Evolutionary conservation across 257 asterid species (phyloP), one percentile per base, ranked within the genome.

Genomic region (Solanum pinnatisectum): DNA sequence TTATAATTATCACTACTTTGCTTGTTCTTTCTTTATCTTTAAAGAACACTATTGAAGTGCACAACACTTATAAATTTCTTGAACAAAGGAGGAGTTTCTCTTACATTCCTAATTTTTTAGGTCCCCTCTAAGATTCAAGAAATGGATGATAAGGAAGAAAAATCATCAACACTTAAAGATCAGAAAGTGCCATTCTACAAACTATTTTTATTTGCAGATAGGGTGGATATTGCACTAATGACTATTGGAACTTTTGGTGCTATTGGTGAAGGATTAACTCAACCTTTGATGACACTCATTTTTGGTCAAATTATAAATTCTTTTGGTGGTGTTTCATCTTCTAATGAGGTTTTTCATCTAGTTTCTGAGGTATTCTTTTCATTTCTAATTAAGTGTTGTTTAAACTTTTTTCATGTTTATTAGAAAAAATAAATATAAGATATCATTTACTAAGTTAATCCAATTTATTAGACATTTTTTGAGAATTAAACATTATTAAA

Each of bases 281-380:
- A 94, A 91, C 98, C 98, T 63, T 2, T 93, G 20, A 96, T 94
- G 98, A 90, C 97, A 5, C 82, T 95, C 33, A 86, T 95, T 16
- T 93, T 95, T 46, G 98, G 97, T 6, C 60, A 92, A 70, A 88
- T 96, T 86, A 88, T 96, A 9, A 93, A 96, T 89, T 81, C 98
- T 33, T 93, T 95, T 52, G 96, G 94, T 15, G 15, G 18, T 35
- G 30, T 49, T 20, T 36, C 82, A 33, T 42, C 84, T 2, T 39
- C 89, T 14, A 84, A 67, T 77, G 65, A 90, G n/a, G 91, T 94
- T 59, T 90, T 92, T 85, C 93, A 88, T 88, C 91, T n/a, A 78
- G 89, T 95, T 59, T 90, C 94, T 0, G 89, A 93, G 96, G 98
- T 91, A 18, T 16, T 52, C n/a, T 52, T 52, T 52, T 16, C n/a